These are phyloP conservation scores for Eucalyptus cladocalyx DNA, from an alignment of 345 rosid genomes.

Conservation along the genomic window DNA sequence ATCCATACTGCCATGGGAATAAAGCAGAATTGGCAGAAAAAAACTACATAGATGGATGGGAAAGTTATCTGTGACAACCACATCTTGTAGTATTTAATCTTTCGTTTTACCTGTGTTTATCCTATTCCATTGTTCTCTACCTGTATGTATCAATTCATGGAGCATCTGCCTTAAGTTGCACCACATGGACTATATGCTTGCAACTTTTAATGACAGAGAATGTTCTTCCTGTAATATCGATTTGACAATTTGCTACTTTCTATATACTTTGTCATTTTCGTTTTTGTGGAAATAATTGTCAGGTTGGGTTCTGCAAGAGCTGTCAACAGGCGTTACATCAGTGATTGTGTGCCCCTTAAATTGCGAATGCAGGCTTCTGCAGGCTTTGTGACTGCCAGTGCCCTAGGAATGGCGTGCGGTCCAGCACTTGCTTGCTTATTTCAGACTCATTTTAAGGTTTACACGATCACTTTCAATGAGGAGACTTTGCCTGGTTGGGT, in stretches of 20 bases:
- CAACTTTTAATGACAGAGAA: not conserved
- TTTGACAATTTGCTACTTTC: not conserved
- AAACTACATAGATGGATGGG: not conserved
- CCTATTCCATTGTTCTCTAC: not conserved
- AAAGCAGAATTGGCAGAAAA: not conserved
- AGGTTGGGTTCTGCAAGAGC: conserved; percentile 99
- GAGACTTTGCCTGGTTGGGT: conserved; percentile 97
- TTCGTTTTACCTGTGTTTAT: not conserved
- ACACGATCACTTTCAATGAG: conserved; percentile 63
- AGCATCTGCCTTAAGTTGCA: not conserved
- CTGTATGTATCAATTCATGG: not conserved
- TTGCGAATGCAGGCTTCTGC: conserved; percentile 97
- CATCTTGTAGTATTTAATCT: not conserved
- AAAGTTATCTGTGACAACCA: not conserved
- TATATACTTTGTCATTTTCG: not conserved
- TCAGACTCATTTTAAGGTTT: conserved; percentile 65
- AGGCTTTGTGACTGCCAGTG: conserved; percentile 99
- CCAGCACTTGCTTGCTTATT: conserved; percentile 96
- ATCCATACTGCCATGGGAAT: not conserved
- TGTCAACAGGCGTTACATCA: conserved; percentile 93
- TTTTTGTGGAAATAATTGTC: conserved; percentile 3
- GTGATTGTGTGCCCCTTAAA: conserved; percentile 88
- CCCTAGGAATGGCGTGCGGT: conserved; percentile 99
- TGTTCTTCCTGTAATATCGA: not conserved
- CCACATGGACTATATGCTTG: not conserved